Conservation (phyloP, 805 yeast species). For the Spathaspora boniae region DNA sequence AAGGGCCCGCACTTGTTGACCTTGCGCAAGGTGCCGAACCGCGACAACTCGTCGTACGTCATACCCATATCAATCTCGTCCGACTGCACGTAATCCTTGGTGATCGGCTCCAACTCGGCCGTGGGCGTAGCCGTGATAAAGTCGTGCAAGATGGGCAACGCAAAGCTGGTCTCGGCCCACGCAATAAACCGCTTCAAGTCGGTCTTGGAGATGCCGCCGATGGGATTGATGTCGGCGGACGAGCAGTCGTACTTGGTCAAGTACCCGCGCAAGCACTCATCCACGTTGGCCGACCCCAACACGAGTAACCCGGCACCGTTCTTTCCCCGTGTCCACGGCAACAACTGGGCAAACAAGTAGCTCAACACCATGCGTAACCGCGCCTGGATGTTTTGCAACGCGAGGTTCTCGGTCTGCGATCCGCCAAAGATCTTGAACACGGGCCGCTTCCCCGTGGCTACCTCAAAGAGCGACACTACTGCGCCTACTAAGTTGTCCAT, state of each 20-base stretch:
- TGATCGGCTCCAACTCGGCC: slow-evolving; percentile 96
- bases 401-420: slow-evolving; percentile 83
- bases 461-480: slow-evolving; percentile 71
- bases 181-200: slow-evolving; percentile 84
- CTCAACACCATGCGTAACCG: slow-evolving; percentile 92
- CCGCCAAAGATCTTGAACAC: slow-evolving; percentile 93
- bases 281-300: slow-evolving; percentile 95
- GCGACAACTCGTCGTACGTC: slow-evolving; percentile 89
- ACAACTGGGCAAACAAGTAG: slow-evolving; percentile 86
- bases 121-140: slow-evolving; percentile 94
- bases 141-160: slow-evolving; percentile 71
- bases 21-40: slow-evolving; percentile 87
- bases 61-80: slow-evolving; percentile 99
- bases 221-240: slow-evolving; percentile 95
- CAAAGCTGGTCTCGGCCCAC: slow-evolving; percentile 68
- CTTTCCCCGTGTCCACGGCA: slow-evolving; percentile 89
- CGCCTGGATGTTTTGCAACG: slow-evolving; percentile 95
- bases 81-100: slow-evolving; percentile 86
- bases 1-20: slow-evolving; percentile 95
- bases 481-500: slow-evolving; percentile 83
- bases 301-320: slow-evolving; percentile 78
- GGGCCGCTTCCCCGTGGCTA: slow-evolving; percentile 88
- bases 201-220: slow-evolving; percentile 96
- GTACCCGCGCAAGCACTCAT: slow-evolving; percentile 93
- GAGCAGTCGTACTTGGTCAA: slow-evolving; percentile 97